Percentiles rank a stretch among this genome's conserved stretches.
phyloP scores from a whole-genome alignment of 1,139 yeast species.

The Pichia kudriavzevii region DNA sequence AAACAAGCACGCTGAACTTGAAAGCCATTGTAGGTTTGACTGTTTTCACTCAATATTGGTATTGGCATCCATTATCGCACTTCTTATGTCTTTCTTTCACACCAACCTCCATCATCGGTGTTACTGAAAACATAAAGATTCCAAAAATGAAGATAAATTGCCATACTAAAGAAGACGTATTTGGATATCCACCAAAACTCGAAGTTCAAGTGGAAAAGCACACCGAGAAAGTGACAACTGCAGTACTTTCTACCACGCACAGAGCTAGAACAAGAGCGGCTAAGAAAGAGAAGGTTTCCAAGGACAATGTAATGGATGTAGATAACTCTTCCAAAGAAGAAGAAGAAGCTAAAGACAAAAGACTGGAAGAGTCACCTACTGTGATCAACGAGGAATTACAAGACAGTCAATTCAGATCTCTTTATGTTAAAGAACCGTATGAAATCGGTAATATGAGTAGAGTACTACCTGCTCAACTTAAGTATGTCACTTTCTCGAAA shows the following conservation, averaged over 20 bases:
- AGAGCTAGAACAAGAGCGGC: constrained; percentile 90
- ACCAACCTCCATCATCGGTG: constrained; percentile 87
- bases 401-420: constrained; percentile 21
- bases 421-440: constrained; percentile 48
- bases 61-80: constrained; percentile 97
- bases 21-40: constrained; percentile 90
- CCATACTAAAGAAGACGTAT: constrained; percentile 70
- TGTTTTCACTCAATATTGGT: constrained; percentile 91
- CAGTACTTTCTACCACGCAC: constrained; percentile 88
- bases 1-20: constrained; percentile 83
- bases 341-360: constrained; percentile 15
- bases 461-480: constrained; percentile 86
- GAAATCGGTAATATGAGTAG: constrained; percentile 74
- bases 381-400: constrained; percentile 18
- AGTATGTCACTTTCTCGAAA: constrained; percentile 69
- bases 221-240: constrained; percentile 86
- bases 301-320: constrained; percentile 32
- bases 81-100: constrained; percentile 86
- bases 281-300: constrained; percentile 51
- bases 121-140: constrained; percentile 75
- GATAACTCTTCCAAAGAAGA: constrained; percentile 25
- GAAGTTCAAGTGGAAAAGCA: constrained; percentile 77
- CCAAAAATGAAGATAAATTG: constrained; percentile 81
- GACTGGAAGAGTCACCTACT: constrained; percentile 19
- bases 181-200: constrained; percentile 84